These are phyloP conservation scores for Phialophora tarda DNA, from an alignment of 2,329 filamentous ascomycete species.

Conservation along the genomic window DNA sequence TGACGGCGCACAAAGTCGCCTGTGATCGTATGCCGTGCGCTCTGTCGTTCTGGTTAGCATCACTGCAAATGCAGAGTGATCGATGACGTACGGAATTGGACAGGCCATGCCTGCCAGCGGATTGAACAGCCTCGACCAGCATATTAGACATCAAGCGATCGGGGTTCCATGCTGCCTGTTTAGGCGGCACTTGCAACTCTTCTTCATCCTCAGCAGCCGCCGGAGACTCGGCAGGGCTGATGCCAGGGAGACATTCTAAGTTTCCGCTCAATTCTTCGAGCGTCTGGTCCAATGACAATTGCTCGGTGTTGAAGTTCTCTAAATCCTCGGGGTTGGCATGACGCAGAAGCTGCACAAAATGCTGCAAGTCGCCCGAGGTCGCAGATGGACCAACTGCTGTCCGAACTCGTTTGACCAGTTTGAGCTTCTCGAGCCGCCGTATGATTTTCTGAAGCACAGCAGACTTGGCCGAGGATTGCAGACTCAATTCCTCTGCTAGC, in stretches of 20 bases:
- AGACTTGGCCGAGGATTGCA: constrained; percentile 21
- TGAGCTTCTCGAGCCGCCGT: constrained; percentile 53
- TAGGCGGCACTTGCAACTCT: constrained; percentile 41
- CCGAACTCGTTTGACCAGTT: constrained; percentile 52
- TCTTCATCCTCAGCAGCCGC: constrained; percentile 21
- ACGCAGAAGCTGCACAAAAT: constrained; percentile 53
- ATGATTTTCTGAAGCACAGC: constrained; percentile 50
- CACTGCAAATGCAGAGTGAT: not conserved
- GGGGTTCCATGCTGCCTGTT: constrained; percentile 60
- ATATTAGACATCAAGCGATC: constrained; percentile 59
- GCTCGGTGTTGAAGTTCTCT: constrained; percentile 47
- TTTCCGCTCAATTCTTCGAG: constrained; percentile 27
- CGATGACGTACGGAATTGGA: constrained; percentile 50
- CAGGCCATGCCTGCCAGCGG: constrained; percentile 55
- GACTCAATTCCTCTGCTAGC: constrained; percentile 26
- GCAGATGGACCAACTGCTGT: constrained; percentile 51
- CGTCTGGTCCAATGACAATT: constrained; percentile 22
- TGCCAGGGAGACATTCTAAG: constrained; percentile 14
- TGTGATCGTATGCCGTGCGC: constrained; percentile 47
- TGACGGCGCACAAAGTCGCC: constrained; percentile 62
- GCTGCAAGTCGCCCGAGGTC: constrained; percentile 45
- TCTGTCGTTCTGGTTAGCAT: constrained; percentile 17
- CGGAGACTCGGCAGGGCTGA: constrained; percentile 35
- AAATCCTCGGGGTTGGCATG: constrained; percentile 50
- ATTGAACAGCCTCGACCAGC: constrained; percentile 56